Evolutionary conservation across 2,329 filamentous ascomycete species (phyloP), one percentile per base, ranked within the genome.

Genomic region (Ascochyta rabiei): DNA sequence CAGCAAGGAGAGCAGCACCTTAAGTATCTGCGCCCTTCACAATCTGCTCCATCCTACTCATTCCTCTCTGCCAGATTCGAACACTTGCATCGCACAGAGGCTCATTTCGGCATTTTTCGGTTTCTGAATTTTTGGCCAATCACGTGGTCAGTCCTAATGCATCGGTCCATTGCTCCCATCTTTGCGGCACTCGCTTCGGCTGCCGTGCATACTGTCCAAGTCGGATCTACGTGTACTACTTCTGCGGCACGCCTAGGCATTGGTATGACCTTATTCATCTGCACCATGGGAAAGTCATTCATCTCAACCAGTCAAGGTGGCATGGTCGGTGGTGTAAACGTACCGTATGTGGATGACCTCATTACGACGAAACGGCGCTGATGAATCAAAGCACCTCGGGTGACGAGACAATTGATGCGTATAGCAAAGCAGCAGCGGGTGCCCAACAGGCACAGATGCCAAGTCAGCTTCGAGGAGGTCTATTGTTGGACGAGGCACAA

Each of bases 151-250:
- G 15, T 30, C 9, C 34, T 10, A 24, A 50, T 50, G 52, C 31
- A 42, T 39, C 37, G 18, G 19, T 26, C 24, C 19, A 19, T 42
- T 13, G 37, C 39, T 16, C 42, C 48, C 18, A 16, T 33, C 30
- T 9, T 60, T 24, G 12, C 46, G 3, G 28, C 57, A 15, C 21
- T 55, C 35, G 51, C 48, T 24, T 40, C 48, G 24, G 57, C 59
- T 18, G 55, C 52, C 4, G 48, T 61, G 28, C 59, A 62, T 30
- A 57, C 33, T 15, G 49, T 67, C 26, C 31, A 59, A n/a, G 64
- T 67, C 12, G 64, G 64, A 12, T 19, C 47, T 2, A 15, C 26
- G 59, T 66, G 24, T 70, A 61, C 38, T 70, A 53, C 38, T 70
- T 64, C 53, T 70, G 68, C 44, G 40, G 57, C 13, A 53, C 62